phyloP scores from a whole-genome alignment of 1,139 yeast genomes.

The Taphrina deformans region DNA sequence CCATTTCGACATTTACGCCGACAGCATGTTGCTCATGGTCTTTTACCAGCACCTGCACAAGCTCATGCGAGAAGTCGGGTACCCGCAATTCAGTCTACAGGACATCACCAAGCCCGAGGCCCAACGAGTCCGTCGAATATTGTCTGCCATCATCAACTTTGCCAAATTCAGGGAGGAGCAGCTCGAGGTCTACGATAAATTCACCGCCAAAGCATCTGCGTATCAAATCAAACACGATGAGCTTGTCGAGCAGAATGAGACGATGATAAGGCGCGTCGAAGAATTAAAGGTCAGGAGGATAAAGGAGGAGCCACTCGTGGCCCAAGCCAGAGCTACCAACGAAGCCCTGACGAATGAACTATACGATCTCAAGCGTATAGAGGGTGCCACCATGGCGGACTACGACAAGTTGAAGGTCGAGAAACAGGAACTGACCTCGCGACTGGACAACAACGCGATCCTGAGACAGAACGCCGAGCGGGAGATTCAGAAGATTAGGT shows the following conservation, averaged over 20 bases:
- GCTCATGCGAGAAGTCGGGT: slow-evolving; percentile 58
- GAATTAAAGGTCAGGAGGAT: slow-evolving; percentile 42
- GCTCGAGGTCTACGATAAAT: slow-evolving; percentile 64
- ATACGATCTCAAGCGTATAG: slow-evolving; percentile 61
- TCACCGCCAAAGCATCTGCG: slow-evolving; percentile 58
- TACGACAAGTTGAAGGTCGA: slow-evolving; percentile 66
- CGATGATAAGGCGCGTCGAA: slow-evolving; percentile 41
- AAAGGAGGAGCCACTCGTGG: slow-evolving; percentile 44
- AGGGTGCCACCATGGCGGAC: slow-evolving; percentile 65
- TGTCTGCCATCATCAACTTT: slow-evolving; percentile 83
- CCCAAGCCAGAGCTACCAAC: slow-evolving; percentile 59
- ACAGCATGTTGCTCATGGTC: slow-evolving; percentile 33
- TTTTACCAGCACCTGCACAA: slow-evolving; percentile 35
- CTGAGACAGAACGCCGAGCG: slow-evolving; percentile 58
- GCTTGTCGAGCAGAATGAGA: slow-evolving; percentile 31
- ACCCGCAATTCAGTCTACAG: slow-evolving; percentile 69
- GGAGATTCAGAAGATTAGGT: slow-evolving; percentile 60
- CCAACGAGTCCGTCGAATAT: slow-evolving; percentile 58
- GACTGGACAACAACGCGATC: slow-evolving; percentile 46
- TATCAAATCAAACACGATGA: slow-evolving; percentile 20
- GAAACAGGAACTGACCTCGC: slow-evolving; percentile 58
- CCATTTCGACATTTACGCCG: slow-evolving; percentile 32
- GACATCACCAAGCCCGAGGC: slow-evolving; percentile 75
- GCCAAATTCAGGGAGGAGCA: slow-evolving; percentile 82
- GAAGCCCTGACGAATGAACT: slow-evolving; percentile 62